Percentiles rank a stretch among this genome's conserved stretches.
Conservation (phyloP, 768 basidiomycete species). For the Cubamyces sp. region DNA sequence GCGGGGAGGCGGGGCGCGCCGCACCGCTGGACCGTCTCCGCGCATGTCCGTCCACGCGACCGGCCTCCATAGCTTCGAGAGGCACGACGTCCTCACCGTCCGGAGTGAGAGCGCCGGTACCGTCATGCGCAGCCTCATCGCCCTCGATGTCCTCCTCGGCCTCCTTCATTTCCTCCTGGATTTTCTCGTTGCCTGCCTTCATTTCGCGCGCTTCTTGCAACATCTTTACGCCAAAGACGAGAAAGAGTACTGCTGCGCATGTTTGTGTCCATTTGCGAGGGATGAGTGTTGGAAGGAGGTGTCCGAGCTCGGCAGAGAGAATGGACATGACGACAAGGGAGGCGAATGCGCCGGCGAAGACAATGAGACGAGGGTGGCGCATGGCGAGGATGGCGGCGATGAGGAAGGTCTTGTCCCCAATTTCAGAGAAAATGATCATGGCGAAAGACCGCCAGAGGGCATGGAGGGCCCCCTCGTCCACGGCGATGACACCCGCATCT, state of each 20-base stretch:
- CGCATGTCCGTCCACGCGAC: conserved; percentile 36
- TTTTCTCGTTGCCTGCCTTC: conserved; percentile 77
- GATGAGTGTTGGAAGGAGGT: conserved; percentile 83
- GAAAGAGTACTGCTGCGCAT: conserved; percentile 78
- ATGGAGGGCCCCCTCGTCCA: conserved; percentile 41
- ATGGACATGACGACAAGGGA: conserved; percentile 93
- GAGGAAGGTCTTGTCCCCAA: conserved; percentile 94
- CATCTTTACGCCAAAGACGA: conserved; percentile 92
- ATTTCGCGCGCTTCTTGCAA: conserved; percentile 82
- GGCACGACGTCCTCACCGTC: conserved; percentile 54
- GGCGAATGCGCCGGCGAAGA: conserved; percentile 88
- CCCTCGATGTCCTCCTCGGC: conserved; percentile 94
- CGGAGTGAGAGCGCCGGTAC: conserved; percentile 38
- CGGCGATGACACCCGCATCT: conserved; percentile 15
- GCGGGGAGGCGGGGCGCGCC: conserved; percentile 22
- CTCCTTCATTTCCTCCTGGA: conserved; percentile 93
- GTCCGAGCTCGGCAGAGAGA: conserved; percentile 91
- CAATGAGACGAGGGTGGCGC: conserved; percentile 83
- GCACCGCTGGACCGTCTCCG: conserved; percentile 18
- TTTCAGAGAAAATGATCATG: conserved; percentile 93
- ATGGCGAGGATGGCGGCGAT: conserved; percentile 91
- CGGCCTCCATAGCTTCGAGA: conserved; percentile 79
- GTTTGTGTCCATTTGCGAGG: conserved; percentile 59
- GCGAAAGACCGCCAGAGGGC: conserved; percentile 79
- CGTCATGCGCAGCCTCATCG: conserved; percentile 61